Evolutionary conservation across 23 red algal genomes (phyloP), one percentile per base, ranked within the genome.

Genomic region (Gracilaria gracilis): DNA sequence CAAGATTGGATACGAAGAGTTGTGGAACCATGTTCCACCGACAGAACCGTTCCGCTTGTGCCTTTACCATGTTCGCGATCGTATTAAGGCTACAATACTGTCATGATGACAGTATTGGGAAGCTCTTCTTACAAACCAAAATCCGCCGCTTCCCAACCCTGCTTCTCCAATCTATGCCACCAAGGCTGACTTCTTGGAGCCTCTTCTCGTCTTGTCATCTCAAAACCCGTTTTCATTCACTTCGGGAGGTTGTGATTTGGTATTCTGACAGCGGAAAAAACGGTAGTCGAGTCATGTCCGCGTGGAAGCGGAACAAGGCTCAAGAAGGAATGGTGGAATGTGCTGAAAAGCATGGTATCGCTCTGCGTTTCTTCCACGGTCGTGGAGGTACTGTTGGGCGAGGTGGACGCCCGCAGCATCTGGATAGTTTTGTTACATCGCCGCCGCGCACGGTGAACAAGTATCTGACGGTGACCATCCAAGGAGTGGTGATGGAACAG

Each of bases 301-400:
- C 94, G 19, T 99, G 97, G 97, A 94, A 99, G 71, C 86, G 96
- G 23, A 96, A 96, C 81, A 95, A 96, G 59, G 91, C 93, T 11
- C 97, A 99, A 76, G 97, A 99, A 86, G 15, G 50, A 40, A 78
- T 99, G 89, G 95, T 91, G 28, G 75, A 67, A 79, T 81, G 88
- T 49, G 93, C 97, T 36, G 74, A 75, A 44, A 84, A 99, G 75
- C 87, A 99, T 81, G 92, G 82, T 39, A 78, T 99, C 31, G 85
- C 84, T 42, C 82, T 99, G 46, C 89, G 97, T n/a, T 99, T 99
- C 91, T 99, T 99, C 86, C 97, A 99, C 55, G 97, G 97, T 35
- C 92, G 95, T 40, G 91, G 95, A 54, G 92, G 93, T 36, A 96
- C 93, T 44, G 93, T 99, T 54, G 96, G 96, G 4, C 91, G 96